Evolutionary conservation across 2,329 filamentous ascomycete species (phyloP).

Genomic region (Monosporascus ibericus): DNA sequence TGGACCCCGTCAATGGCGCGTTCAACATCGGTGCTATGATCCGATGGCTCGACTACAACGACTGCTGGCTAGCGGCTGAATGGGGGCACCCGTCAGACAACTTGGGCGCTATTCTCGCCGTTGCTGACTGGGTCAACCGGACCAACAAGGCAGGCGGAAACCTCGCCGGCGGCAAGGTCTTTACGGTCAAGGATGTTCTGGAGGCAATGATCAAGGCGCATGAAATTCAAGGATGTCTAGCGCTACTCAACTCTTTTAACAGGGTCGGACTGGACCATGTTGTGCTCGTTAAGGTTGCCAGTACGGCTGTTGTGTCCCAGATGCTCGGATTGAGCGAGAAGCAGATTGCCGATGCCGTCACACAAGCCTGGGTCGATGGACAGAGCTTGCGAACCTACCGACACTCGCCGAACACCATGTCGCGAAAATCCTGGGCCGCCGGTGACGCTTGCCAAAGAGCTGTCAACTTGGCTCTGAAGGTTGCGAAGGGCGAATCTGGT

Average conservation of each 20-base stretch:
- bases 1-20: conserved; percentile 90
- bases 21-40: conserved; percentile 99
- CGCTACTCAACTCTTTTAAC: conserved; percentile 97
- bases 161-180: conserved; percentile 79
- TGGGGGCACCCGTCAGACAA: conserved; percentile 99
- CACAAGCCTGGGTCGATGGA: conserved; percentile 95
- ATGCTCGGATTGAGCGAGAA: conserved; percentile 85
- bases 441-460: conserved; percentile 96
- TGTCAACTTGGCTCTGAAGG: conserved; percentile 86
- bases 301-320: conserved; percentile 87
- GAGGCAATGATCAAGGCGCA: conserved; percentile 99
- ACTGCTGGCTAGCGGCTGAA: conserved; percentile 98
- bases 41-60: conserved; percentile 99
- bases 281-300: conserved; percentile 95
- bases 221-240: conserved; percentile 96
- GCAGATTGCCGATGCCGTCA: conserved; percentile 92
- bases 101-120: conserved; percentile 90
- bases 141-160: conserved; percentile 73
- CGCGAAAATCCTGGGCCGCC: conserved; percentile 96
- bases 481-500: conserved; percentile 84
- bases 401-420: conserved; percentile 99
- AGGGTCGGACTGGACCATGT: conserved; percentile 98
- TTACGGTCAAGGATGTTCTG: conserved; percentile 84
- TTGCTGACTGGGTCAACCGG: conserved; percentile 95
- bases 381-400: conserved; percentile 95